Conservation (phyloP, 441 rosid genomes). For the Arabidopsis lyrata region DNA sequence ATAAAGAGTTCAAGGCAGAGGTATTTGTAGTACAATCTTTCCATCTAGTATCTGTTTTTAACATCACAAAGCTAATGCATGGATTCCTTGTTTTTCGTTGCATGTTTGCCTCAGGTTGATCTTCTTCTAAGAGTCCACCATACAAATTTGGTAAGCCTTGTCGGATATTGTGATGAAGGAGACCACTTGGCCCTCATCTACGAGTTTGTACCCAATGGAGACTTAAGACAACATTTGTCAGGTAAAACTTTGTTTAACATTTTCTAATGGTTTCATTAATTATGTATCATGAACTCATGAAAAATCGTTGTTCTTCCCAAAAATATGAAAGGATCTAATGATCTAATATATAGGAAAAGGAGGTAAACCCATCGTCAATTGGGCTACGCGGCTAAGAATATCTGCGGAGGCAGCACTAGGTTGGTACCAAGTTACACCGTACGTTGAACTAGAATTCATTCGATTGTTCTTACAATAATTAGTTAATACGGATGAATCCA, state of each 20-base stretch:
- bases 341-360: neutral
- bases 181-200: constrained; percentile 47
- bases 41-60: neutral
- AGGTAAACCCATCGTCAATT: neutral
- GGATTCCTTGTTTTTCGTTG: neutral
- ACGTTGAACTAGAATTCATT: too few relatives aligned
- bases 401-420: neutral
- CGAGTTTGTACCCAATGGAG: constrained; percentile 47
- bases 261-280: too few relatives aligned
- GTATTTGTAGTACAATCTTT: constrained; percentile 4
- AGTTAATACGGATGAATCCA: too few relatives aligned
- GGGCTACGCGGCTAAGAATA: neutral
- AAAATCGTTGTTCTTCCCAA: too few relatives aligned
- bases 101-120: constrained; percentile 29
- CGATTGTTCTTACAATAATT: too few relatives aligned
- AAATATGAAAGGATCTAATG: neutral
- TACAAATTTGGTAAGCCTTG: constrained; percentile 43
- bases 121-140: constrained; percentile 54
- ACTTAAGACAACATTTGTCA: constrained; percentile 23
- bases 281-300: too few relatives aligned
- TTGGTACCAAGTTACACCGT: neutral
- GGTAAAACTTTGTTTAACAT: neutral
- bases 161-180: constrained; percentile 49
- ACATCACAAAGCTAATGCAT: neutral
- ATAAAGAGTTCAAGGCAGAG: constrained; percentile 38